Evolutionary conservation across 768 basidiomycete species (phyloP), one percentile per base, ranked within the genome.

Genomic region (Coprinopsis cinerea): DNA sequence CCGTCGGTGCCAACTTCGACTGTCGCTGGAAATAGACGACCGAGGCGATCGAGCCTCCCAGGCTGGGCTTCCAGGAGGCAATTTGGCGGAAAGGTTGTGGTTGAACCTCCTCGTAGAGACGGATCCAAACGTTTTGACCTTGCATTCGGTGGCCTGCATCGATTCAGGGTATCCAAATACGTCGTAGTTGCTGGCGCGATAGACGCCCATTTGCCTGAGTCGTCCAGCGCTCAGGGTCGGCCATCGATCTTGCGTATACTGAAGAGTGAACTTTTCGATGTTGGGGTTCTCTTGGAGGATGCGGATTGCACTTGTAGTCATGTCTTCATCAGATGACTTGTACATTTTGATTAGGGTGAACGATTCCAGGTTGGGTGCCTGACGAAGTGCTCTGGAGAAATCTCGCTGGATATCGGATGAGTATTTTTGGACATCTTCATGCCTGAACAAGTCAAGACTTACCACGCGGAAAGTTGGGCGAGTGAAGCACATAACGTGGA

Each of bases 301-400:
- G 7, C 61, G 64, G 6, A 54, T 51, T 6, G 69, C 69, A 34
- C 51, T 59, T 18, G 58, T 57, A 24, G 55, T 56, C 55, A 67
- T 63, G 20, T 69, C 66, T 35, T 69, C 68, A 34, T 71, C 70
- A 25, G 56, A 63, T 15, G 64, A 54, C 42, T 67, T 67, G 56
- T 66, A 61, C 23, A 68, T 57, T 51, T 70, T 71, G 24, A 66
- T 70, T 1, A 71, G 58, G 1, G 57, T 52, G 41, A 71, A 70
- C 0, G 66, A 67, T 39, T 61, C 58, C 20, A 70, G 57, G 7
- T 57, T 59, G 1, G 69, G 63, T 2, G 66, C 51, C 24, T 37
- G 45, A 26, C 57, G 57, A n/a, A 66, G 58, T 1, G 64, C 62
- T 3, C 54, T 50, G 22, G 67, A 65, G 49, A 70, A 67, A 18